These are phyloP conservation scores for Exophiala dermatitidis DNA, from an alignment of 2,329 filamentous ascomycete genomes.

Conservation along the genomic window DNA sequence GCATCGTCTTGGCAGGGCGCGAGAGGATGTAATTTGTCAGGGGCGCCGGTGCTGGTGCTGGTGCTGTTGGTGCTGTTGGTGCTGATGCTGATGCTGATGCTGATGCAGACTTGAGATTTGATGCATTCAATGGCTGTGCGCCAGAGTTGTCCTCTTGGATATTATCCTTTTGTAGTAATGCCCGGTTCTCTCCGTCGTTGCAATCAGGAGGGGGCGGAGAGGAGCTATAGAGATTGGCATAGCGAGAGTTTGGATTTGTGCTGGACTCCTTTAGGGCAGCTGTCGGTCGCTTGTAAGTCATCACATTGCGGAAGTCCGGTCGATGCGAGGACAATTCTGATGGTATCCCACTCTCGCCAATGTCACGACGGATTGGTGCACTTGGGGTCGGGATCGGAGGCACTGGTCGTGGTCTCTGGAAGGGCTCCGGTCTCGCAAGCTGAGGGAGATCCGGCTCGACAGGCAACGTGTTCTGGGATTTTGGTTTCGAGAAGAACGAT, in stretches of 20 bases:
- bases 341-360: conserved; percentile 1
- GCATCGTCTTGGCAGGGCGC: conserved; percentile 31
- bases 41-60: neutral
- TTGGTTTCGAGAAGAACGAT: conserved; percentile 37
- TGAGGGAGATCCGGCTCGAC: neutral
- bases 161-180: neutral
- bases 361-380: neutral
- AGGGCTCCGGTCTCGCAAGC: neutral
- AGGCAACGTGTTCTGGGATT: conserved; percentile 1
- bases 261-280: conserved; percentile 6
- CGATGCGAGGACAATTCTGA: conserved; percentile 16
- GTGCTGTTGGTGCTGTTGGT: too few relatives aligned
- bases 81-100: too few relatives aligned
- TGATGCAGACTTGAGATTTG: neutral
- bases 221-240: conserved; percentile 31
- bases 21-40: conserved; percentile 27
- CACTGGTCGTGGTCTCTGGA: neutral
- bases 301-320: conserved; percentile 8
- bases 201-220: conserved; percentile 11
- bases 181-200: conserved; percentile 1
- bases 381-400: neutral
- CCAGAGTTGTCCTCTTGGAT: too few relatives aligned
- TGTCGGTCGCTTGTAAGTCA: conserved; percentile 7
- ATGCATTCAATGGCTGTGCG: neutral
- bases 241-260: conserved; percentile 24